Conservation (phyloP, 2,329 filamentous ascomycete genomes). For the Fusarium begoniae region DNA sequence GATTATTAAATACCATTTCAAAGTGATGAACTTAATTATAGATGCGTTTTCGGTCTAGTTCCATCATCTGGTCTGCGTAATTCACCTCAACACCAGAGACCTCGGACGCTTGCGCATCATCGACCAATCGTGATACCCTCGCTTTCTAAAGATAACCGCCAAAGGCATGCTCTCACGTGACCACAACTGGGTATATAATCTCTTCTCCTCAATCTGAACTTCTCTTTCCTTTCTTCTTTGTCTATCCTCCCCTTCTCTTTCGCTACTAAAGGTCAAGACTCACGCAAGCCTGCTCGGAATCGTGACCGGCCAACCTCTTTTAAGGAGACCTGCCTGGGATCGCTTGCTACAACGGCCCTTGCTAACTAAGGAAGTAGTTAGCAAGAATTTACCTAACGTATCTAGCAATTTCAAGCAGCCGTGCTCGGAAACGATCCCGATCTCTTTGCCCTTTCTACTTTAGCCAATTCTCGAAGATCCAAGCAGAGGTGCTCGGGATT, state of each 20-base stretch:
- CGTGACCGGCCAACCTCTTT: background rate
- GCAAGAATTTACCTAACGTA: too few species aligned
- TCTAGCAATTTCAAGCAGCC: background rate
- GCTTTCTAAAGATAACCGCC: accelerated
- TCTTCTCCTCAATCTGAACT: background rate
- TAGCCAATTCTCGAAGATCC: background rate
- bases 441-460: background rate
- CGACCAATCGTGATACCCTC: background rate
- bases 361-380: too few species aligned
- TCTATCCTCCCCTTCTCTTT: background rate
- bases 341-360: background rate
- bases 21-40: accelerated
- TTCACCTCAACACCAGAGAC: background rate
- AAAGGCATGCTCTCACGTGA: background rate
- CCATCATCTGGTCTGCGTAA: accelerated
- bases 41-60: background rate
- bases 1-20: accelerated
- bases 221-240: background rate
- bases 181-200: background rate
- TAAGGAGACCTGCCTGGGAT: background rate
- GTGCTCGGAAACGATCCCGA: background rate
- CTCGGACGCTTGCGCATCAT: accelerated
- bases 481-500: background rate
- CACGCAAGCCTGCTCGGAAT: background rate
- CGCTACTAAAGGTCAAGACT: background rate